A percentile compares a stretch with the other conserved stretches of the same genome.
Conservation (phyloP, 169 alveolate genomes). For the Plasmodium knowlesi region DNA sequence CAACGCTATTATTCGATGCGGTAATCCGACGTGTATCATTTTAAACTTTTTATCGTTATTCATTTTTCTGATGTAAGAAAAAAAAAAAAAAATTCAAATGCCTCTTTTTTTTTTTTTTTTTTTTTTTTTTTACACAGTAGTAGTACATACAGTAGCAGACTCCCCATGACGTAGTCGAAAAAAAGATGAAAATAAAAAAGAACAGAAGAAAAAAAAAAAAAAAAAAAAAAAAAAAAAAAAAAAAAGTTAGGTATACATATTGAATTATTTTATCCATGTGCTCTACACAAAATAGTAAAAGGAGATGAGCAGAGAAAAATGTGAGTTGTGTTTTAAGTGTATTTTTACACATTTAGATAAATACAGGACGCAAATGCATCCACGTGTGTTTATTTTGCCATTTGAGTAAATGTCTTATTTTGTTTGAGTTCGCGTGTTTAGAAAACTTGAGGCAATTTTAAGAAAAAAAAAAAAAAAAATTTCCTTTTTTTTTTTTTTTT, state of each 20-base stretch:
- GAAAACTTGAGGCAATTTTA: not conserved
- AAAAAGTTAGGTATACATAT: not conserved
- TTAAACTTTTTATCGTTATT: not conserved
- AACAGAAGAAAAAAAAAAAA: not conserved
- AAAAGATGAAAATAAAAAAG: not conserved
- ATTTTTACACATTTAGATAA: not conserved
- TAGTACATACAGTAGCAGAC: not conserved
- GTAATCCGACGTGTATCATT: not conserved
- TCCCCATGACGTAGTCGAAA: not conserved
- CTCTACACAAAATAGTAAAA: not conserved
- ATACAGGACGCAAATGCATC: not conserved
- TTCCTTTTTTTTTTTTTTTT: constrained; percentile 12
- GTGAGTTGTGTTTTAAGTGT: not conserved
- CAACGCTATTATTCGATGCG: not conserved
- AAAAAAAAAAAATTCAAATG: not conserved
- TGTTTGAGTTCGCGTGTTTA: constrained; percentile 38
- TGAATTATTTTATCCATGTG: not conserved
- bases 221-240: too few relatives aligned
- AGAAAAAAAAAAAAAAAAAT: too few relatives aligned
- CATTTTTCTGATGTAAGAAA: not conserved
- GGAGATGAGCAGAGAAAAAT: not conserved
- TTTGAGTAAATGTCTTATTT: constrained; percentile 60
- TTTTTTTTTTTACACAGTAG: not conserved
- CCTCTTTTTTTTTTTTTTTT: not conserved
- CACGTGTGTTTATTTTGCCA: constrained; percentile 4